Evolutionary conservation across 345 rosid species (phyloP).

Genomic region (Populus alba): DNA sequence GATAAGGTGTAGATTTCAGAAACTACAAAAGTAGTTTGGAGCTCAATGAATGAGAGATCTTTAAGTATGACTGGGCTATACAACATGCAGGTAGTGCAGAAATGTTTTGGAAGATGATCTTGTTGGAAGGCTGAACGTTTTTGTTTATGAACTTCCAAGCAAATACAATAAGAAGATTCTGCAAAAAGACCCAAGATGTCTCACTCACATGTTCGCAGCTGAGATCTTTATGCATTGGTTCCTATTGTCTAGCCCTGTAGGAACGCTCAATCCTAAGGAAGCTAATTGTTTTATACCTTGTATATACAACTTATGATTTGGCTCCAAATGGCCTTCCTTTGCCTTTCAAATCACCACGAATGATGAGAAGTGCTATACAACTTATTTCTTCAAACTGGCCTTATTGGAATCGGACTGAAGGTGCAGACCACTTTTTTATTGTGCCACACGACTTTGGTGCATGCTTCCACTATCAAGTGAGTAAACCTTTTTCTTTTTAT

Average conservation of each 20-base stretch:
- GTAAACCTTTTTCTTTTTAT: neutral
- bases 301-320: conserved; percentile 33
- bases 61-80: neutral
- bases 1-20: neutral
- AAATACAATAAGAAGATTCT: conserved; percentile 37
- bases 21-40: neutral
- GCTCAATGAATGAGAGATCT: neutral
- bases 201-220: conserved; percentile 36
- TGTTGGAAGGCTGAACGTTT: conserved; percentile 33
- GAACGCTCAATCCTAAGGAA: conserved; percentile 33
- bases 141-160: conserved; percentile 39
- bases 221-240: conserved; percentile 39
- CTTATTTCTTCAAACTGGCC: conserved; percentile 39
- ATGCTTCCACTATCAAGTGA: conserved; percentile 27
- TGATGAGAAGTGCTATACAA: conserved; percentile 37
- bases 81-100: conserved; percentile 31
- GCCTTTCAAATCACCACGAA: conserved; percentile 35
- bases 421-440: conserved; percentile 35
- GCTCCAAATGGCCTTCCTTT: conserved; percentile 36
- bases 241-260: conserved; percentile 31
- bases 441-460: conserved; percentile 38
- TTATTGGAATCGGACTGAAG: conserved; percentile 25
- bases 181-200: conserved; percentile 33
- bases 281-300: conserved; percentile 37
- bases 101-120: conserved; percentile 37